Conservation (phyloP, 805 yeast species). For the Lachancea thermotolerans region DNA sequence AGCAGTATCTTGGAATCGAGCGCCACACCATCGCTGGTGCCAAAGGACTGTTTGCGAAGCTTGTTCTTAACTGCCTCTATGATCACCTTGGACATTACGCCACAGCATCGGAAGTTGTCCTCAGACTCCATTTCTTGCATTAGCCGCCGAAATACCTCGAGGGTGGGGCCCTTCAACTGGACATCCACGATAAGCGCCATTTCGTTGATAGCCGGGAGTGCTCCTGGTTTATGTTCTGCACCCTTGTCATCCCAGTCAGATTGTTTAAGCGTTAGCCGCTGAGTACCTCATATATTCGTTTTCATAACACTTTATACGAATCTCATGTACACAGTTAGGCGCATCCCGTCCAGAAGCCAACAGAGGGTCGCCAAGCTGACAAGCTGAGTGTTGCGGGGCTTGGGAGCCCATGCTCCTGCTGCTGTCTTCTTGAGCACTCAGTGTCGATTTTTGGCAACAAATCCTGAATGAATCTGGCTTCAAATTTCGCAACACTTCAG, state of each 20-base stretch:
- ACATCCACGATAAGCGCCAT: slow-evolving; percentile 19
- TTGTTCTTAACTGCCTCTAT: slow-evolving; percentile 14
- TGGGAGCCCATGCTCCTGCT: no score
- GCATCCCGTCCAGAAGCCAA: no score
- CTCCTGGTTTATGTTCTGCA: neutral
- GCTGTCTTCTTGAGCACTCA: no score
- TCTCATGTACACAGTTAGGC: no score
- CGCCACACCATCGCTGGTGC: slow-evolving; percentile 6
- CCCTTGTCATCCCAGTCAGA: no score
- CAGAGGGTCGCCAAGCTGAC: no score
- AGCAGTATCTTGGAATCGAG: slow-evolving; percentile 13
- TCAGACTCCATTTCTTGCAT: neutral
- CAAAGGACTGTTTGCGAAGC: slow-evolving; percentile 6
- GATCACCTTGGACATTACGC: slow-evolving; percentile 10
- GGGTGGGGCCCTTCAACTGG: slow-evolving; percentile 3
- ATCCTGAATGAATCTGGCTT: no score
- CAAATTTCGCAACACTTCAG: no score
- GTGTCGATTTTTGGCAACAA: no score
- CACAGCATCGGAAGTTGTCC: no score
- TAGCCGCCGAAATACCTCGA: slow-evolving; percentile 1
- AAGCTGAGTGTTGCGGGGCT: no score
- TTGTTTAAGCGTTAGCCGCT: neutral
- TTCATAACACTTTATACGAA: no score
- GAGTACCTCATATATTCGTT: neutral
- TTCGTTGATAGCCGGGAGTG: neutral